Conservation (phyloP, 306 rosid species). For the Lagenaria siceraria region DNA sequence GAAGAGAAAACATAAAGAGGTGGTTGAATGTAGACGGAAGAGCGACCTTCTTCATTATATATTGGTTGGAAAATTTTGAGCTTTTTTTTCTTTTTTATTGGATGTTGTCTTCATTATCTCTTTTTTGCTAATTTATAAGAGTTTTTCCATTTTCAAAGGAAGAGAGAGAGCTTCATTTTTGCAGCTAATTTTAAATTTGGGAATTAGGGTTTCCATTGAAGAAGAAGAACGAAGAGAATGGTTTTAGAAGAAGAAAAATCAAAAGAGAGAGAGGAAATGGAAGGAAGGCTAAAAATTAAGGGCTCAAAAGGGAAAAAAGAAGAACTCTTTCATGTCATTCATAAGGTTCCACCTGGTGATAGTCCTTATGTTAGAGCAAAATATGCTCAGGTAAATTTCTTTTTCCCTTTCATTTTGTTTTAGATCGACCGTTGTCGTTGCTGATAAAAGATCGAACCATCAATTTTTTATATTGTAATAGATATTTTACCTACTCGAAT, state of each 20-base stretch:
- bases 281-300: slow-evolving; percentile 19
- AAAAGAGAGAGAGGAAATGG: not conserved
- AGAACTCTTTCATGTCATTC: slow-evolving; percentile 67
- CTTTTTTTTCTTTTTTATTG: not conserved
- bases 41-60: not conserved
- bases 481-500: no score
- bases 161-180: not conserved
- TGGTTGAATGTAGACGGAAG: slow-evolving; percentile 5
- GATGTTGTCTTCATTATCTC: not conserved
- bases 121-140: not conserved
- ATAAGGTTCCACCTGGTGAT: slow-evolving; percentile 76
- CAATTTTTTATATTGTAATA: no score
- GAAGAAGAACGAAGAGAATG: not conserved
- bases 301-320: slow-evolving; percentile 40
- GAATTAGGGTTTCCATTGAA: not conserved
- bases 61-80: not conserved
- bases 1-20: not conserved
- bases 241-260: not conserved
- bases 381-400: slow-evolving; percentile 69
- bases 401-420: not conserved
- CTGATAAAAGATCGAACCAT: no score
- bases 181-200: not conserved
- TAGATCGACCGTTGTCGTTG: no score
- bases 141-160: not conserved
- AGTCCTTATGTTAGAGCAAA: slow-evolving; percentile 83